Evolutionary conservation across 1,139 yeast species (phyloP).

Genomic region (Schizosaccharomyces versatilis): DNA sequence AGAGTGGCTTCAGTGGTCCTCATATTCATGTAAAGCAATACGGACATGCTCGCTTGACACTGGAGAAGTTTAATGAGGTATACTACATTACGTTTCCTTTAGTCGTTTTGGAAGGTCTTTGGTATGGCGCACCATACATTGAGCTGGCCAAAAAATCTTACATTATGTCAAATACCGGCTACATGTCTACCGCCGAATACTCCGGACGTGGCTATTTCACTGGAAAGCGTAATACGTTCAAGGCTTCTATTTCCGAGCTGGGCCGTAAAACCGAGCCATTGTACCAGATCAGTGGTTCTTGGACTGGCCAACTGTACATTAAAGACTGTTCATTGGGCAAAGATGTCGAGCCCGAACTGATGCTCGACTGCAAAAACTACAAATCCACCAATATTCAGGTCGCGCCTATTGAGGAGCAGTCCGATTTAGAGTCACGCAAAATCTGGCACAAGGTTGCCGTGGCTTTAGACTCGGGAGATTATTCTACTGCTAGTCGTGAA

Average conservation of each 20-base stretch:
- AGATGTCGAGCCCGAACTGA: conserved; percentile 25
- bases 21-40: conserved; percentile 64
- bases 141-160: conserved; percentile 69
- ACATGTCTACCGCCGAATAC: conserved; percentile 50
- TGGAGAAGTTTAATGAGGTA: conserved; percentile 36
- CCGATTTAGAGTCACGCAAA: conserved; percentile 50
- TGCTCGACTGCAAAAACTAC: conserved; percentile 43
- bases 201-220: conserved; percentile 85
- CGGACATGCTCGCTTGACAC: conserved; percentile 66
- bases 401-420: conserved; percentile 58
- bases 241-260: conserved; percentile 45
- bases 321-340: conserved; percentile 70
- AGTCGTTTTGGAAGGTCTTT: conserved; percentile 81
- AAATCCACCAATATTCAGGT: conserved; percentile 39
- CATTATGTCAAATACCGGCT: conserved; percentile 66
- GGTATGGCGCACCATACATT: conserved; percentile 33
- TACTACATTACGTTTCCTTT: conserved; percentile 80
- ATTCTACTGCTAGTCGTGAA: conserved; percentile 46
- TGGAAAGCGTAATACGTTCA: conserved; percentile 86
- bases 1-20: conserved; percentile 61
- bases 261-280: conserved; percentile 32
- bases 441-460: conserved; percentile 79
- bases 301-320: conserved; percentile 68
- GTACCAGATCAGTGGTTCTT: conserved; percentile 68
- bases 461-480: conserved; percentile 59